Conservation (phyloP, 257 asterid species). For the Asclepias syriaca region DNA sequence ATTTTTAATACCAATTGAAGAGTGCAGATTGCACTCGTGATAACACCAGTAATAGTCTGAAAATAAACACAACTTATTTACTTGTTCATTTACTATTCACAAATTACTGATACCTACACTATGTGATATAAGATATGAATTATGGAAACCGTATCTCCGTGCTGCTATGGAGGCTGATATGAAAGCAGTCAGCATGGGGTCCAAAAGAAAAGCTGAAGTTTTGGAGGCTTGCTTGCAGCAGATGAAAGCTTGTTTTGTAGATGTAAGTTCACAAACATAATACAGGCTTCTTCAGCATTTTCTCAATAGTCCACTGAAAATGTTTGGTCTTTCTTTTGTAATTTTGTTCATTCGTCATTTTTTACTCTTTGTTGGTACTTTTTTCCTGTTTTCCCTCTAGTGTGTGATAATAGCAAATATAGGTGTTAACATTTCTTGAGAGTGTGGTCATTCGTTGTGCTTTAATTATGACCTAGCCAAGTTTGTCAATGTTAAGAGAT, state of each 20-base stretch:
- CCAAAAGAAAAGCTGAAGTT: conserved; percentile 78
- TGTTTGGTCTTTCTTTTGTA: background rate
- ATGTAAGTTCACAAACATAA: conserved; percentile 51
- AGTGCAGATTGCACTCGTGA: background rate
- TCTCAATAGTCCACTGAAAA: background rate
- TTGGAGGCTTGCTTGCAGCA: conserved; percentile 78
- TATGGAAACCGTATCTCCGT: conserved; percentile 97
- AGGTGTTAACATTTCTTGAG: background rate
- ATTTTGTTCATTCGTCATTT: background rate
- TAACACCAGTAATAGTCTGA: background rate
- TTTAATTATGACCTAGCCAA: background rate
- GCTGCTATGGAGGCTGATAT: conserved; percentile 89
- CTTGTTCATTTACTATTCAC: background rate
- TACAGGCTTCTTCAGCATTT: conserved; percentile 3
- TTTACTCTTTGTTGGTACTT: background rate
- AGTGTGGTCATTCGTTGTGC: background rate
- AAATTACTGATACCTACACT: background rate
- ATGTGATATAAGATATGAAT: conserved; percentile 55
- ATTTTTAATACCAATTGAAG: background rate
- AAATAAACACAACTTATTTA: background rate
- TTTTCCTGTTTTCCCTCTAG: background rate
- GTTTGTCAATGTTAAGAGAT: background rate
- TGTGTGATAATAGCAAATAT: background rate
- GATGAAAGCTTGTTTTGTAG: conserved; percentile 87
- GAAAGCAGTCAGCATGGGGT: conserved; percentile 81